These are phyloP conservation scores for Holtermannia corniformis DNA, from an alignment of 768 basidiomycete species.

Conservation along the genomic window DNA sequence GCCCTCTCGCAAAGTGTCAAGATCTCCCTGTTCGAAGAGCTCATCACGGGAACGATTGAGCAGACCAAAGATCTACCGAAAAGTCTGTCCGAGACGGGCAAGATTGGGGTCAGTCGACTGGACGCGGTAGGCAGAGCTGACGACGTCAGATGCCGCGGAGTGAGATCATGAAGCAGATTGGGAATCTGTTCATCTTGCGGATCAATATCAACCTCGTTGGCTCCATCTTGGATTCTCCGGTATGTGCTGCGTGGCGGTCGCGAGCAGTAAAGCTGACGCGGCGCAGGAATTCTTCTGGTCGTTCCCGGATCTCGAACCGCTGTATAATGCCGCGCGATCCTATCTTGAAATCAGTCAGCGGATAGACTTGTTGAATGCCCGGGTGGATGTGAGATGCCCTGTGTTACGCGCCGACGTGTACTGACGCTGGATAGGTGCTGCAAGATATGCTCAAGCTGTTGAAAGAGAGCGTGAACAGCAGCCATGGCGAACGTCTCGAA, in stretches of 20 bases:
- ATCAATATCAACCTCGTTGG: slow-evolving; percentile 94
- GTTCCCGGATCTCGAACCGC: slow-evolving; percentile 86
- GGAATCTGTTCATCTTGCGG: slow-evolving; percentile 81
- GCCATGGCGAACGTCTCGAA: slow-evolving; percentile 82
- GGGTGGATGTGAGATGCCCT: slow-evolving; percentile 62
- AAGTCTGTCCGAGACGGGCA: slow-evolving; percentile 83
- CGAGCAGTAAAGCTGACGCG: slow-evolving; percentile 6
- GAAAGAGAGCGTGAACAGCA: slow-evolving; percentile 86
- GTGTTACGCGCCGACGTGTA: neutral
- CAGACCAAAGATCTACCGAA: slow-evolving; percentile 95
- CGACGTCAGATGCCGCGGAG: slow-evolving; percentile 40
- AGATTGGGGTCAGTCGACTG: slow-evolving; percentile 56
- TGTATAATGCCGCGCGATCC: slow-evolving; percentile 85
- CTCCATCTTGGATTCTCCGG: slow-evolving; percentile 90
- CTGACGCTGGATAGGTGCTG: slow-evolving; percentile 53
- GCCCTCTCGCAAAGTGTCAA: slow-evolving; percentile 94
- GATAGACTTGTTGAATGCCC: slow-evolving; percentile 82
- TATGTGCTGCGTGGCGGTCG: slow-evolving; percentile 43
- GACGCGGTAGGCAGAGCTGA: slow-evolving; percentile 1
- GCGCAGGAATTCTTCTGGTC: slow-evolving; percentile 88
- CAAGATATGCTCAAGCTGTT: slow-evolving; percentile 94
- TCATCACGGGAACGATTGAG: slow-evolving; percentile 86
- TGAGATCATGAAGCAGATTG: slow-evolving; percentile 98
- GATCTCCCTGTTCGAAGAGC: slow-evolving; percentile 90
- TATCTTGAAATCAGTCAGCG: slow-evolving; percentile 93